A percentile compares a stretch with the other conserved stretches of the same genome.
Evolutionary conservation across 371 early-diverging fungal species (phyloP).

Genomic region (Encephalitozoon hellem): DNA sequence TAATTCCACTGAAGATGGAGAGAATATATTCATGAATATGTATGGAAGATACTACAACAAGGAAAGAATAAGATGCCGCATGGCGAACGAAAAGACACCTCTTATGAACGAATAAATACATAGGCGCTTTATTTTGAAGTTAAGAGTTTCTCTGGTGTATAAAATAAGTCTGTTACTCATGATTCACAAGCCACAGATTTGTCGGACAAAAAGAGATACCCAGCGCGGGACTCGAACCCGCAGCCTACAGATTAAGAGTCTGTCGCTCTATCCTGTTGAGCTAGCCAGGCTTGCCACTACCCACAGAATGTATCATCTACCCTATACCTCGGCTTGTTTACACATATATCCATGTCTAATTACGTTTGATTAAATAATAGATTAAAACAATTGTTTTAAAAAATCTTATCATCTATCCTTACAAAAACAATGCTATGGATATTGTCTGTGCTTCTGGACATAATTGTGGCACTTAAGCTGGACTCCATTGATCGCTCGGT

Average conservation of each 20-base stretch:
- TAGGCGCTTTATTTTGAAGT: not conserved
- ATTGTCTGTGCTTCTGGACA: not conserved
- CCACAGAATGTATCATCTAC: not conserved
- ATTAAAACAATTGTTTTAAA: not conserved
- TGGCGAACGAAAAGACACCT: not conserved
- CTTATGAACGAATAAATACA: not conserved
- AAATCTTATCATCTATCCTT: not conserved
- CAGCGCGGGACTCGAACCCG: slow-evolving; percentile 56
- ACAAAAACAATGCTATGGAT: not conserved
- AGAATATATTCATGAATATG: not conserved
- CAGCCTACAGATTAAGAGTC: slow-evolving; percentile 57
- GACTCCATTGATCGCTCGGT: not conserved
- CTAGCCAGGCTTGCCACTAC: slow-evolving; percentile 38
- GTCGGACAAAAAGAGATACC: not conserved
- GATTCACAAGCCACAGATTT: not conserved
- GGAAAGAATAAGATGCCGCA: not conserved
- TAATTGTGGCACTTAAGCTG: not conserved
- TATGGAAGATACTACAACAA: slow-evolving; percentile 7
- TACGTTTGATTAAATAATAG: not conserved
- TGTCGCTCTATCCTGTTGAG: slow-evolving; percentile 57
- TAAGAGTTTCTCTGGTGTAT: too few species aligned
- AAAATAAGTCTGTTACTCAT: not conserved
- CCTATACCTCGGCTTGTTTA: not conserved
- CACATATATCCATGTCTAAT: not conserved
- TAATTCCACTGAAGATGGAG: not conserved